Conservation (phyloP, 257 asterid species). For the Solanum habrochaites region DNA sequence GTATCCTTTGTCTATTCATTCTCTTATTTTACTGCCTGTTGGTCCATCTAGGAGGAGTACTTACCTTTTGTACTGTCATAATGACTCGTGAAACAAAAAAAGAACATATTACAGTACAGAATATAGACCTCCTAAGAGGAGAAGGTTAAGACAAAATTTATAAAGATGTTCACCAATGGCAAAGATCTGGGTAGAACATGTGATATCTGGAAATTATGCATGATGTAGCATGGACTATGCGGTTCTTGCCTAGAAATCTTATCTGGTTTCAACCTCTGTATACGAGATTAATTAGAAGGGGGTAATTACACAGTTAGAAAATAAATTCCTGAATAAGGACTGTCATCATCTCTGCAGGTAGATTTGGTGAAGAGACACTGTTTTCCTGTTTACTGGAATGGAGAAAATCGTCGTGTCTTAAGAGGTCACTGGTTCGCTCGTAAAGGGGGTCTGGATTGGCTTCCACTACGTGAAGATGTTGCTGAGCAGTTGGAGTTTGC, state of each 20-base stretch:
- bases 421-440: constrained; percentile 99
- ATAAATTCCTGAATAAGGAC: neutral
- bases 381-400: constrained; percentile 96
- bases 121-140: neutral
- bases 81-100: neutral
- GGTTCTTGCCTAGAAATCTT: neutral
- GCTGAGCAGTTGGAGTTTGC: constrained; percentile 97
- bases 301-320: neutral
- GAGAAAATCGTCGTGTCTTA: constrained; percentile 81
- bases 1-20: constrained; percentile 18
- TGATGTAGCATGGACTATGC: neutral
- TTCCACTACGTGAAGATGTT: constrained; percentile 89
- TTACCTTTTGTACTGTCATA: neutral
- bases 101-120: neutral
- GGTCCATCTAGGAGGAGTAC: neutral
- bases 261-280: neutral
- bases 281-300: neutral
- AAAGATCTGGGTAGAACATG: neutral
- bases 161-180: neutral
- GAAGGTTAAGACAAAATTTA: neutral
- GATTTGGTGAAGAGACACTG: constrained; percentile 86
- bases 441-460: constrained; percentile 95
- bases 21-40: neutral
- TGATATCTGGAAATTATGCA: neutral
- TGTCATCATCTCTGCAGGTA: constrained; percentile 35